Conservation (phyloP, 441 rosid genomes). For the Aquilaria agallochum region DNA sequence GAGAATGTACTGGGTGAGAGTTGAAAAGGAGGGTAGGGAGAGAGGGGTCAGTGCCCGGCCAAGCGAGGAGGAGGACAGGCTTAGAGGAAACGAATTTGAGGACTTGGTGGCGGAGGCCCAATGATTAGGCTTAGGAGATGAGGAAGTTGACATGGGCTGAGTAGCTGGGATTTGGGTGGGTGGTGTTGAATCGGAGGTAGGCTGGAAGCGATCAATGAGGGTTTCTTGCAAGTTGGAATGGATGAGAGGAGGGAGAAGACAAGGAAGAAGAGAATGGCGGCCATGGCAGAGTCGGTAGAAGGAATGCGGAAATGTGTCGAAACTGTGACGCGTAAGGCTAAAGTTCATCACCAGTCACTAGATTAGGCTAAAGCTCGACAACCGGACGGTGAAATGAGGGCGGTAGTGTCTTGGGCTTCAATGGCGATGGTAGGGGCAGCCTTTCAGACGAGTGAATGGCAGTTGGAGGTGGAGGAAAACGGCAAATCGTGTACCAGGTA, state of each 20-base stretch:
- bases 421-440: no score
- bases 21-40: slow-evolving; percentile 74
- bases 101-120: slow-evolving; percentile 38
- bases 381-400: no score
- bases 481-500: no score
- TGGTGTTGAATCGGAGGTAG: slow-evolving; percentile 70
- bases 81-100: slow-evolving; percentile 49
- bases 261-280: slow-evolving; percentile 5
- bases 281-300: background rate
- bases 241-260: slow-evolving; percentile 11
- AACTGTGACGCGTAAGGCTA: background rate
- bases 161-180: slow-evolving; percentile 88
- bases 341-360: background rate
- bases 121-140: slow-evolving; percentile 39
- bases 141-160: slow-evolving; percentile 59
- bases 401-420: no score
- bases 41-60: slow-evolving; percentile 68
- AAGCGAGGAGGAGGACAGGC: slow-evolving; percentile 59
- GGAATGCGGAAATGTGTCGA: background rate
- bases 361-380: no score
- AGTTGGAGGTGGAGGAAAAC: no score
- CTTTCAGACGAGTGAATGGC: no score
- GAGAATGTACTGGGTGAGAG: slow-evolving; percentile 40
- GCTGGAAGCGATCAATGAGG: slow-evolving; percentile 57
- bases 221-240: slow-evolving; percentile 20